phyloP scores from a whole-genome alignment of 768 basidiomycete genomes.

The Russula griseocarnosa region DNA sequence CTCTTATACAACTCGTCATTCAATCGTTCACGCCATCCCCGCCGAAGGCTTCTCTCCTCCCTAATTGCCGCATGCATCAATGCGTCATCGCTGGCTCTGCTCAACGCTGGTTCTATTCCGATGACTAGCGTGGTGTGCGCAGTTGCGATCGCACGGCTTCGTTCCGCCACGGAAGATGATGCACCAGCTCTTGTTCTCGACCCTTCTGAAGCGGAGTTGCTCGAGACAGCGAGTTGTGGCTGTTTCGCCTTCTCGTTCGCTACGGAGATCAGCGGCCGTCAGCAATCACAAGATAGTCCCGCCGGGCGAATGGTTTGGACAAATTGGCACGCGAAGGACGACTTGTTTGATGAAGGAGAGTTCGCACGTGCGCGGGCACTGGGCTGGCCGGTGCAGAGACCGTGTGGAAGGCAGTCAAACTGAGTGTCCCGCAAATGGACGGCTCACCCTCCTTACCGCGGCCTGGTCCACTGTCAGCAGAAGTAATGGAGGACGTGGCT shows the following conservation, averaged over 20 bases:
- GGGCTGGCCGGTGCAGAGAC: constrained; percentile 44
- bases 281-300: constrained; percentile 23
- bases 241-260: constrained; percentile 60
- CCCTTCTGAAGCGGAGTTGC: constrained; percentile 45
- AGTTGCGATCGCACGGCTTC: constrained; percentile 48
- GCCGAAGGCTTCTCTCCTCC: constrained; percentile 3
- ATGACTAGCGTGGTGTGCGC: constrained; percentile 76
- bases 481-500: constrained; percentile 1
- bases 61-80: constrained; percentile 67
- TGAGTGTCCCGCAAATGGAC: constrained; percentile 35
- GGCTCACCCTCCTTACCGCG: constrained; percentile 5
- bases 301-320: constrained; percentile 47
- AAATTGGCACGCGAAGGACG: constrained; percentile 44
- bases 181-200: constrained; percentile 46
- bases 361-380: constrained; percentile 46
- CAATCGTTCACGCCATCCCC: constrained; percentile 48
- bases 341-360: constrained; percentile 40
- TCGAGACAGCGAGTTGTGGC: constrained; percentile 43
- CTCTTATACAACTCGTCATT: constrained; percentile 72
- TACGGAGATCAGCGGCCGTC: constrained; percentile 16
- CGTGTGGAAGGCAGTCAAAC: constrained; percentile 50
- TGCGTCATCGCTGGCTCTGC: constrained; percentile 60
- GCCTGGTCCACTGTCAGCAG: neutral
- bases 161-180: constrained; percentile 19
- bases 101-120: constrained; percentile 66